Conservation (phyloP, 192 early-diverging fungal species). For the Powellomyces hirtus region DNA sequence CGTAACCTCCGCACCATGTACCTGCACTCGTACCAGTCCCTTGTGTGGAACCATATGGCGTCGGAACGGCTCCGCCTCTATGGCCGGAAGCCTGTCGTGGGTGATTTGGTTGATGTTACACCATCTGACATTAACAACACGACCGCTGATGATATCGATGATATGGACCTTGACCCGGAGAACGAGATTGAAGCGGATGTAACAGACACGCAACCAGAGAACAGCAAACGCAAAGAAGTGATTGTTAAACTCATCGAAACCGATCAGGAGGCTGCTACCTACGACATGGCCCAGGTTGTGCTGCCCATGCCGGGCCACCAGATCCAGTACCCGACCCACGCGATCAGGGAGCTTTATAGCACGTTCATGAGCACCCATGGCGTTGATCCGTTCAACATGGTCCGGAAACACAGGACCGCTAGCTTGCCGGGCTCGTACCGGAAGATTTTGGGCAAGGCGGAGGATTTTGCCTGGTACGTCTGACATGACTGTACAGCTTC, state of each 20-base stretch:
- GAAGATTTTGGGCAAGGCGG: constrained; percentile 36
- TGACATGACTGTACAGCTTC: too few relatives aligned
- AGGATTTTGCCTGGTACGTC: constrained; percentile 42
- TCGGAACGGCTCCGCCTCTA: constrained; percentile 68
- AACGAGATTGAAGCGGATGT: constrained; percentile 8
- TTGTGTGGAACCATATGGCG: constrained; percentile 87
- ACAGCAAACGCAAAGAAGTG: neutral
- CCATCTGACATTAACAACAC: constrained; percentile 24
- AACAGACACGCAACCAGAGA: neutral
- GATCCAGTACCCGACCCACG: constrained; percentile 78
- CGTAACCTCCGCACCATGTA: constrained; percentile 88
- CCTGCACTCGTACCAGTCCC: constrained; percentile 94
- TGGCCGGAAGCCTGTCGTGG: constrained; percentile 69
- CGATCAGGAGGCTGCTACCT: constrained; percentile 64
- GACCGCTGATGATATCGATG: constrained; percentile 28
- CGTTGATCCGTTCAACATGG: constrained; percentile 67
- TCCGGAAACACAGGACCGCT: constrained; percentile 44
- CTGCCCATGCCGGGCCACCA: constrained; percentile 84
- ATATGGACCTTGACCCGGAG: constrained; percentile 20
- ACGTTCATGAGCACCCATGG: constrained; percentile 71
- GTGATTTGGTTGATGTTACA: constrained; percentile 72
- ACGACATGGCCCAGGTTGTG: constrained; percentile 85
- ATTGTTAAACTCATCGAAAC: constrained; percentile 51
- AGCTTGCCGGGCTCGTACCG: constrained; percentile 51
- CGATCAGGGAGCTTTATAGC: constrained; percentile 61